Conservation (phyloP, 2,329 filamentous ascomycete species). For the Xylariaceae sp. region DNA sequence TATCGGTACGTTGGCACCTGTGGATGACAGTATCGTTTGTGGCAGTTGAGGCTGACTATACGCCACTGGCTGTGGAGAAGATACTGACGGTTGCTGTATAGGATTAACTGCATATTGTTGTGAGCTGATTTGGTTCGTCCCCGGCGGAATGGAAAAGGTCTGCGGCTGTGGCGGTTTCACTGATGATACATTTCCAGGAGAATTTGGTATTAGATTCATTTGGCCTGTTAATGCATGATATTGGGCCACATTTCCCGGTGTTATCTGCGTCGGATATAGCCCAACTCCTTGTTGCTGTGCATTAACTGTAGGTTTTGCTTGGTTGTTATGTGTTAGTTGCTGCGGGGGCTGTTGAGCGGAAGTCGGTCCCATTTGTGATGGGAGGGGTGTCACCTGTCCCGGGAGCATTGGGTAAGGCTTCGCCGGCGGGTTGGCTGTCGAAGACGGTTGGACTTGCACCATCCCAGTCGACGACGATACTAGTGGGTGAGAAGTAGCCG, state of each 20-base stretch:
- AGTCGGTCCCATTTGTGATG: slow-evolving; percentile 28
- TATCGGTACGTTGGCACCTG: not conserved
- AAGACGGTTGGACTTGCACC: not conserved
- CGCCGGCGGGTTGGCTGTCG: not conserved
- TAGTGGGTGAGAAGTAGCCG: not conserved
- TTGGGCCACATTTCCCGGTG: not conserved
- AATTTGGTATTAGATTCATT: slow-evolving; percentile 9
- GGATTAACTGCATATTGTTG: slow-evolving; percentile 3
- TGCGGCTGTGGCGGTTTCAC: slow-evolving; percentile 21
- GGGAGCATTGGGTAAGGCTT: slow-evolving; percentile 32
- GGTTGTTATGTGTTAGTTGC: not conserved
- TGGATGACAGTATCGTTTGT: not conserved
- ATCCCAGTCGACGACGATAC: slow-evolving; percentile 6
- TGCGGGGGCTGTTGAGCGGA: slow-evolving; percentile 12
- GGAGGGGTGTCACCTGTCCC: slow-evolving; percentile 31
- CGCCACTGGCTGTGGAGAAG: not conserved
- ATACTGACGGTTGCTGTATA: slow-evolving; percentile 1
- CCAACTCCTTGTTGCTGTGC: slow-evolving; percentile 12
- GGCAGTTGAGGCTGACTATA: slow-evolving; percentile 9
- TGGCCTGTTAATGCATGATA: slow-evolving; percentile 4
- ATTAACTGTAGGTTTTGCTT: slow-evolving; percentile 13
- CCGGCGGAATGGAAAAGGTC: not conserved
- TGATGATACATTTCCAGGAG: slow-evolving; percentile 5
- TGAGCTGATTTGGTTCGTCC: not conserved
- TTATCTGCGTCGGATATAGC: slow-evolving; percentile 19